Conservation (phyloP, 2,329 filamentous ascomycete genomes). For the Westerdykella ornata region DNA sequence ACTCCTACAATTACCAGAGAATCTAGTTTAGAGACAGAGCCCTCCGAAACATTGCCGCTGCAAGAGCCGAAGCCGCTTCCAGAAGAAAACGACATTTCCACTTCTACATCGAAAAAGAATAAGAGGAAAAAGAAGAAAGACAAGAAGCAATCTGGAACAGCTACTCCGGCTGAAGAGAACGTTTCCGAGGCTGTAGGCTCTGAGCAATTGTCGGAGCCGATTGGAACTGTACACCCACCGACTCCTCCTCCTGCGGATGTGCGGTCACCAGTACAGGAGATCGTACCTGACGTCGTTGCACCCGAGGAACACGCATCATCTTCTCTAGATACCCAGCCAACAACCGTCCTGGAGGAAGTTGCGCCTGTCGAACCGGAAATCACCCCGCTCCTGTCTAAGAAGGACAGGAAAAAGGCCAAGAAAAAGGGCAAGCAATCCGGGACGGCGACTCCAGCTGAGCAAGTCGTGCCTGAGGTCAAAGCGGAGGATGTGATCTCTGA, state of each 20-base stretch:
- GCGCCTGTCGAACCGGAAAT: background rate
- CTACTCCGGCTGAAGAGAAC: conserved; percentile 8
- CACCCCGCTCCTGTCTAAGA: conserved; percentile 10
- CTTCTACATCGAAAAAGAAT: conserved; percentile 4
- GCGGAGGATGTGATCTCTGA: background rate
- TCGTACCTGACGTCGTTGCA: no score
- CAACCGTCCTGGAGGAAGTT: background rate
- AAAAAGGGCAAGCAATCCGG: conserved; percentile 21
- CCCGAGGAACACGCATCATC: no score
- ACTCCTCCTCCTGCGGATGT: no score
- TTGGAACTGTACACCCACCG: no score
- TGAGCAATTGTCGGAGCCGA: no score
- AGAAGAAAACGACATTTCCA: conserved; percentile 6
- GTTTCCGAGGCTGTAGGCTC: conserved; percentile 2
- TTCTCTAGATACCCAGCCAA: background rate
- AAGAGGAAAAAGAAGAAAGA: conserved; percentile 15
- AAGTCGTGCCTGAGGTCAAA: conserved; percentile 2
- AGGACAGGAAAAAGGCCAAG: conserved; percentile 28
- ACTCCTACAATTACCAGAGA: no score
- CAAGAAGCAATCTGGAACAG: conserved; percentile 5
- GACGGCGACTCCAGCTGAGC: conserved; percentile 8
- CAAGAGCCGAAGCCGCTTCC: no score
- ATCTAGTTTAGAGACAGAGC: no score
- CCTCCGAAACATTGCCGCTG: background rate
- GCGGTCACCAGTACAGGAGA: no score